phyloP scores from a whole-genome alignment of 345 rosid genomes.

The Clarkia xantiana region DNA sequence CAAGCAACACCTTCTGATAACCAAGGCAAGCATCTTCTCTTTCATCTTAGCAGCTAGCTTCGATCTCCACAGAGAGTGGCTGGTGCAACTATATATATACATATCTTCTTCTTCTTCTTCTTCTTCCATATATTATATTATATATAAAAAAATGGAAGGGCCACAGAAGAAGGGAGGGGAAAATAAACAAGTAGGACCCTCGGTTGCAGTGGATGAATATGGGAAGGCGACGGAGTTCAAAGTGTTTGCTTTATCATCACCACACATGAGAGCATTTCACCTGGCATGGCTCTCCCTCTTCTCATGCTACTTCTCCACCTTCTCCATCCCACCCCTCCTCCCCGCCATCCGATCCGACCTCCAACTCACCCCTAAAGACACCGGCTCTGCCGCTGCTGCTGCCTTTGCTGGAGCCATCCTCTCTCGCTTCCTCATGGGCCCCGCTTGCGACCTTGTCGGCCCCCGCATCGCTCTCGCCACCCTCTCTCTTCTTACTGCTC shows the following conservation, averaged over 20 bases:
- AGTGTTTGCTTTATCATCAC: conserved; percentile 39
- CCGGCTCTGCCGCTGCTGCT: conserved; percentile 46
- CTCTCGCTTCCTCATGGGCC: conserved; percentile 84
- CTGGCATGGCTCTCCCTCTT: conserved; percentile 80
- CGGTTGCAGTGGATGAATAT: conserved; percentile 29
- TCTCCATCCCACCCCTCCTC: conserved; percentile 77
- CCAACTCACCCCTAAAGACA: conserved; percentile 27
- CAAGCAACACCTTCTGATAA: too few species aligned
- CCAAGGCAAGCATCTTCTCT: too few species aligned
- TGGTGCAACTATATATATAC: too few species aligned
- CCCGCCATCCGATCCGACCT: conserved; percentile 54
- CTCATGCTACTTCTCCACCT: conserved; percentile 74
- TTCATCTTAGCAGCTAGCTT: too few species aligned
- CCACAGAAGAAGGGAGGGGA: too few species aligned
- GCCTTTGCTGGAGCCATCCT: conserved; percentile 68
- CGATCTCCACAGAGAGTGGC: too few species aligned
- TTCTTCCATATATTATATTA: too few species aligned
- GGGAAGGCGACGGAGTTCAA: conserved; percentile 48
- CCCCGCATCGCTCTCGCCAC: conserved; percentile 50
- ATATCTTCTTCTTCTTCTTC: too few species aligned
- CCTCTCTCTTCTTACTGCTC: conserved; percentile 55
- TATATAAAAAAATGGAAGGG: neutral
- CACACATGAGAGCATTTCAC: conserved; percentile 67
- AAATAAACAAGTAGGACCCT: neutral
- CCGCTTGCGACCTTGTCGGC: conserved; percentile 50